Base-by-base conservation (phyloP, 2,329 filamentous ascomycete species). In the Colletotrichum tropicale region DNA sequence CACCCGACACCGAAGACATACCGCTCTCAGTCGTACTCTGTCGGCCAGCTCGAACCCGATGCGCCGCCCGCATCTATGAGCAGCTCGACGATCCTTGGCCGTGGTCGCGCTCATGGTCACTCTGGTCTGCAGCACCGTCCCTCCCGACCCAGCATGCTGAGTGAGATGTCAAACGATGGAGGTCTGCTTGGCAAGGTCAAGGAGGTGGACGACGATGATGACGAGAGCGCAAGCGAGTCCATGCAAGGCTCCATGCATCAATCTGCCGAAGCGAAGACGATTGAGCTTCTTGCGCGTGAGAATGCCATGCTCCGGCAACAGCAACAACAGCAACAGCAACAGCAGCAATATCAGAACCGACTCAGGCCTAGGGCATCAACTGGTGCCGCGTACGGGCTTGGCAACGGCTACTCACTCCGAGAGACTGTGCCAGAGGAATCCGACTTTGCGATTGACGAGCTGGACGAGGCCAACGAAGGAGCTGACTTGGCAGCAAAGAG, bases 21-120 rank as follows among this genome's bases (percentile, higher is more conserved):
- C 80, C 93, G 97, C 58, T 99, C 97, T 8, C 95, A 98, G 84
- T 98, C 97, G 6, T 98, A 98, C 84, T 98, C 96, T 0, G 96
- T 98, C 64, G 96, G 96, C 6, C 96, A 98, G 82, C 88, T 96
- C 76, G 96, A 98, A 69, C 90, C 93, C 1, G 94, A 96, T 74
- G 85, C 85, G 2, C 80, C 85, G 5, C 80, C 85, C 16, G 81
- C 84, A 5, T 80, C 84, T 4, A 85, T 89, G 82, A 86, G 84
- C 71, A 83, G 88, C 5, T 86, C 90, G 6, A 84, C 89, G 5
- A 85, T 89, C 26, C 83, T 91, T 15, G 87, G 89, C n/a, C 88
- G 91, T 64, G 85, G 88, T 65, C 88, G 90, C 66, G 81, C 87
- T 4, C 78, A 77, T 43, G 89, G 90, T 26, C 92, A 93, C 77